Evolutionary conservation across 2,329 filamentous ascomycete genomes (phyloP), one percentile per base, ranked within the genome.

Genomic region (Phyllosticta citribraziliensis): DNA sequence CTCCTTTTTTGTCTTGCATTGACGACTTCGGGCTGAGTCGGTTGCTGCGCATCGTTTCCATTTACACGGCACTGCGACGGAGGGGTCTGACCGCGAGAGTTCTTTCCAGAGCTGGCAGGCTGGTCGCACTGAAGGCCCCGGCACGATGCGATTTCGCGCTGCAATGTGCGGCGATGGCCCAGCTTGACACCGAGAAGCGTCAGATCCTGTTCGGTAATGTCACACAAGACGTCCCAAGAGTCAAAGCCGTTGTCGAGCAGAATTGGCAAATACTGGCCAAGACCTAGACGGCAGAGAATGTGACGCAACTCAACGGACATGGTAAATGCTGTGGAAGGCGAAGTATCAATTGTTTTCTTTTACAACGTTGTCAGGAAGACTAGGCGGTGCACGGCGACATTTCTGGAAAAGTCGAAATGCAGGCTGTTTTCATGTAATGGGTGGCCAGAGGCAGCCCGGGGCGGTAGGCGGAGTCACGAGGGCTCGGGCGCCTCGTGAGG

Each of bases 171-270:
- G 8, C 74, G 70, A 61, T 75, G 74, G 57, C 74, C 73, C 3
- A 75, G 67, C 63, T 76, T 75, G 68, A 76, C 74, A 52, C 69
- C 66, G 27, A 76, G 64, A 8, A 68, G 47, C 2, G 67, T 69
- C 50, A 76, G 63, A 58, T 76, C 73, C 17, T 74, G 70, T 55
- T 76, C 74, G 22, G 73, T 75, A 40, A 76, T 74, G 61, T 75
- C 72, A 52, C 73, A 66, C n/a, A 74, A 69, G 0, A 68, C 71
- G 25, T 73, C 69, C 74, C 74, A 75, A 5, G 17, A 56, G n/a
- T 68, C 66, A 56, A 75, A 75, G 14, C 74, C 73, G 63, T 75
- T 74, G 2, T 71, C 67, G 12, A 63, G 47, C 1, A 75, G 67
- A 5, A 64, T 60, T 2, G 66, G 63, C n/a, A 66, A 56, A 59